Percentiles rank a stretch among this genome's conserved stretches.
Conservation (phyloP, 2,329 filamentous ascomycete species). For the Cryphonectria japonica region DNA sequence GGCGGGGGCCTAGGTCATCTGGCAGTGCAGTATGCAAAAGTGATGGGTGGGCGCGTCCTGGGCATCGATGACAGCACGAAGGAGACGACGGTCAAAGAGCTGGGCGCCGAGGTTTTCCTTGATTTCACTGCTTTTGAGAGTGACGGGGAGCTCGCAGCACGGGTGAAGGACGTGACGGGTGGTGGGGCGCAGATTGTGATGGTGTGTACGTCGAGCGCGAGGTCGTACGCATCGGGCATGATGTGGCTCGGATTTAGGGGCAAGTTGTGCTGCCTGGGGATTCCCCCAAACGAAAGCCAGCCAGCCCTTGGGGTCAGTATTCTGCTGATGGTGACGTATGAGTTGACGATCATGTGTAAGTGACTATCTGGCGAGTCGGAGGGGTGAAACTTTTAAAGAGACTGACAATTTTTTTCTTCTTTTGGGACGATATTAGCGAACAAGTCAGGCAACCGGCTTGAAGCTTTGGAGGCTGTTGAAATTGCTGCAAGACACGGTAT, state of each 20-base stretch:
- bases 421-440: background rate
- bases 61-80: constrained; percentile 36
- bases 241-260: constrained; percentile 13
- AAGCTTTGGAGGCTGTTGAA: constrained; percentile 9
- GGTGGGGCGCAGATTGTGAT: constrained; percentile 35
- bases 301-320: background rate
- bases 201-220: constrained; percentile 10
- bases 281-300: background rate
- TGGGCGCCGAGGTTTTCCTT: constrained; percentile 37
- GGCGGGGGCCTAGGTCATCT: constrained; percentile 41
- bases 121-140: constrained; percentile 34
- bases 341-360: constrained; percentile 13
- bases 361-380: background rate
- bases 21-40: constrained; percentile 39
- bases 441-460: constrained; percentile 16
- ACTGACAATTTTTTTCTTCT: background rate
- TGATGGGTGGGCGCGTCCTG: constrained; percentile 34
- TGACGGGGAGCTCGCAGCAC: constrained; percentile 30
- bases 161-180: constrained; percentile 33
- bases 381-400: no score
- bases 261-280: constrained; percentile 9
- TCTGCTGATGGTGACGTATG: background rate
- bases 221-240: constrained; percentile 12
- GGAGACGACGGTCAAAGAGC: constrained; percentile 30
- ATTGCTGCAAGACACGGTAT: constrained; percentile 13